Conservation (phyloP, 2,329 filamentous ascomycete genomes). For the Alternaria sp. region DNA sequence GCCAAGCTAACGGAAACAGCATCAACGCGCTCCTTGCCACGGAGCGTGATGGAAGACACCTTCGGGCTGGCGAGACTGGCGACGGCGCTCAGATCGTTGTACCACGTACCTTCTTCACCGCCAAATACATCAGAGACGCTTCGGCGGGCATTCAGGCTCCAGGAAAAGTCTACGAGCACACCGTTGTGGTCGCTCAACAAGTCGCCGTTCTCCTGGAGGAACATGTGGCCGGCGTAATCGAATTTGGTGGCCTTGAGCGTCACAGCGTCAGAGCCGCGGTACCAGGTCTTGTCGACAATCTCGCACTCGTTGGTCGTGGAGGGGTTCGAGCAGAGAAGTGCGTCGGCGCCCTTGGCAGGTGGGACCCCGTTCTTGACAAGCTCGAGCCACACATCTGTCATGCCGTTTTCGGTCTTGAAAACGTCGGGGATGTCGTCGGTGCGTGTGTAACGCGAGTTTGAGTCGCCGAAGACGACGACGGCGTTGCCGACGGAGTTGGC, state of each 20-base stretch:
- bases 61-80: constrained; percentile 42
- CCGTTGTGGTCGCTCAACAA: constrained; percentile 71
- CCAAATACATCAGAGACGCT: constrained; percentile 52
- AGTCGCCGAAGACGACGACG: constrained; percentile 69
- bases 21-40: constrained; percentile 59
- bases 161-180: constrained; percentile 61
- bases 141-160: constrained; percentile 19
- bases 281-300: constrained; percentile 71
- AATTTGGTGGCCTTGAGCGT: constrained; percentile 58
- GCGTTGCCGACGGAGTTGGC: constrained; percentile 64
- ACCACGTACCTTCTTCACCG: constrained; percentile 60
- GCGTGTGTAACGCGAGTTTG: constrained; percentile 69
- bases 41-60: constrained; percentile 52
- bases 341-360: constrained; percentile 31
- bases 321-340: constrained; percentile 64
- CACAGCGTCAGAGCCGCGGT: constrained; percentile 59
- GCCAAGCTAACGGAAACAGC: constrained; percentile 56
- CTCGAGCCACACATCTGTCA: constrained; percentile 67
- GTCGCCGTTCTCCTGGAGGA: constrained; percentile 63
- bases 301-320: constrained; percentile 62
- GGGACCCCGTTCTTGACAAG: constrained; percentile 47
- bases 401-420: constrained; percentile 58
- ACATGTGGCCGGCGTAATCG: constrained; percentile 62
- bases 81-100: constrained; percentile 59
- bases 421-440: constrained; percentile 59